Base-by-base conservation (phyloP, 177 flowering plant genomes). In the Vitis hybrid region DNA sequence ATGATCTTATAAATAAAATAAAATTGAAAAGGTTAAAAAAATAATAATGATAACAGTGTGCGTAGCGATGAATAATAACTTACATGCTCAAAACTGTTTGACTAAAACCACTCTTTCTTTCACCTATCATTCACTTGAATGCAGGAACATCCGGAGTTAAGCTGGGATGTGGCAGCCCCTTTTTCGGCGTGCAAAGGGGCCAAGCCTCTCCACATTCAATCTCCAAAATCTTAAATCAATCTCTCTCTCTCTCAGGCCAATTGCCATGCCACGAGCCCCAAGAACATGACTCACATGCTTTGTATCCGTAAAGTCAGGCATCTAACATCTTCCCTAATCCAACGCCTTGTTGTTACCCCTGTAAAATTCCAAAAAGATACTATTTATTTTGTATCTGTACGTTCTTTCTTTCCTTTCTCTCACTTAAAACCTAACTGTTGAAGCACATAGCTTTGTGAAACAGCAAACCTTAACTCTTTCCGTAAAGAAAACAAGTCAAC, bases 261-360 rank as follows among this genome's bases (percentile, higher is more conserved):
- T 3, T 40, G 45, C 18, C 58, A 12, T 61, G 61, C 67, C 66
- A 51, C 21, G 68, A 18, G 18, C 70, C 23, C 54, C 60, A 19
- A 30, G 50, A 67, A 60, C 75, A 59, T 49, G 1, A 6, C 40
- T 59, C 82, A 79, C 82, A 71, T 79, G 82, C 68, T 60, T 12
- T 79, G 82, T 79, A 73, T 10, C 77, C 75, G 61, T 54, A 79
- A 79, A 79, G 77, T 61, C 55, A 74, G 62, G 77, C 82, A 79
- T 62, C 74, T 76, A 67, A 75, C 82, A 78, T 8, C 61, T 69
- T 71, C 30, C 66, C 30, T 40, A 73, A 70, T 64, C 77, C 64
- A 73, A 70, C 11, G 55, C 57, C 56, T 55, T 55, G 45, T 50
- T 54, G 60, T 66, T 60, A 40, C 14, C 19, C 14, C 40, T 23